phyloP scores from a whole-genome alignment of 164 flowering plant genomes.

The Litsea cubeba region DNA sequence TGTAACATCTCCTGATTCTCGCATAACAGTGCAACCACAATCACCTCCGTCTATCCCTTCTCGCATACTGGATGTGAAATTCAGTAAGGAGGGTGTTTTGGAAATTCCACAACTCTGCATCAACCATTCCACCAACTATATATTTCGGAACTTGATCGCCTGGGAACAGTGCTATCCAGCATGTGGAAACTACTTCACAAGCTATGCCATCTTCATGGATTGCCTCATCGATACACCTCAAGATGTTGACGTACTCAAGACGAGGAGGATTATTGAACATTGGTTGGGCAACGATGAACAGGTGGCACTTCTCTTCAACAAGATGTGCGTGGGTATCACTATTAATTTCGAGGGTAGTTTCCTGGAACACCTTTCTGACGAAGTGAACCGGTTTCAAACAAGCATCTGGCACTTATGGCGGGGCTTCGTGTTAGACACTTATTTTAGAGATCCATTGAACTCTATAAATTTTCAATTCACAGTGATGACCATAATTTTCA shows the following conservation, averaged over 20 bases:
- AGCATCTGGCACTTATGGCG: not conserved
- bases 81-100: too few relatives aligned
- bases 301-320: not conserved
- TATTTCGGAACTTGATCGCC: not conserved
- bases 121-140: not conserved
- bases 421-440: not conserved
- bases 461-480: not conserved
- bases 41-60: too few relatives aligned
- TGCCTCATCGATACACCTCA: not conserved
- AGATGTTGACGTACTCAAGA: not conserved
- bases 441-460: not conserved
- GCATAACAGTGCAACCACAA: too few relatives aligned
- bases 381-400: not conserved
- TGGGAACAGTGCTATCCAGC: not conserved
- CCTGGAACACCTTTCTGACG: not conserved
- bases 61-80: too few relatives aligned
- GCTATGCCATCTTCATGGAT: conserved; percentile 1
- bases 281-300: not conserved
- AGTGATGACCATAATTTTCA: not conserved
- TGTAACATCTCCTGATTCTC: too few relatives aligned
- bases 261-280: not conserved
- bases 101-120: not conserved
- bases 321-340: not conserved
- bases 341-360: not conserved
- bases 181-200: not conserved